phyloP scores from a whole-genome alignment of 2,329 filamentous ascomycete genomes.

The Fusarium incarnatum region DNA sequence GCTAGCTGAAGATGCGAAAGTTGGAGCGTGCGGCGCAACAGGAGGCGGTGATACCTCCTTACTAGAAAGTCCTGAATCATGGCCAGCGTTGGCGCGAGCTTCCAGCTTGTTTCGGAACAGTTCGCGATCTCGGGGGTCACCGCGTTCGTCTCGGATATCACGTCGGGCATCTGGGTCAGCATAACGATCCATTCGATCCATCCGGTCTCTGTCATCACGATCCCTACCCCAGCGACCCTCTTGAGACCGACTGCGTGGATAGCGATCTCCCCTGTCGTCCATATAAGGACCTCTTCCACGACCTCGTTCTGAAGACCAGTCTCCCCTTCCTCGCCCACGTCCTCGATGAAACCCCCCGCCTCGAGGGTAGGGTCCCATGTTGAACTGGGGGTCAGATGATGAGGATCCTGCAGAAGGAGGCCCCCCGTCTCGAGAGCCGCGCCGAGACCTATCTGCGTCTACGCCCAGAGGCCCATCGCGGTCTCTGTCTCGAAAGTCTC shows the following conservation, averaged over 20 bases:
- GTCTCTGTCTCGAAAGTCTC: conserved; percentile 72
- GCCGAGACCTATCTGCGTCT: conserved; percentile 74
- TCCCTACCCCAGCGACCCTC: conserved; percentile 70
- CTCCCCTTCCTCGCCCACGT: conserved; percentile 61
- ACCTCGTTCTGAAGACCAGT: conserved; percentile 60
- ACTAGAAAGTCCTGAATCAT: conserved; percentile 59
- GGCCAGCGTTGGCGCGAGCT: conserved; percentile 58
- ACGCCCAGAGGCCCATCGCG: conserved; percentile 70
- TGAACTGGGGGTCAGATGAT: conserved; percentile 74
- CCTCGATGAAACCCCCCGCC: conserved; percentile 68
- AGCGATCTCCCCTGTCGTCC: conserved; percentile 71
- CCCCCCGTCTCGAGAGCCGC: conserved; percentile 76
- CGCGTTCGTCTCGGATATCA: conserved; percentile 62
- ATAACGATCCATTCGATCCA: conserved; percentile 58
- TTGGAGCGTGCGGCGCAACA: conserved; percentile 67
- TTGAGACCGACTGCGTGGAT: conserved; percentile 74
- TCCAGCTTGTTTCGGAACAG: conserved; percentile 64
- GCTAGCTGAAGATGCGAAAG: conserved; percentile 67
- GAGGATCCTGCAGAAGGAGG: conserved; percentile 78
- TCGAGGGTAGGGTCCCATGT: conserved; percentile 62
- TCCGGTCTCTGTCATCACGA: conserved; percentile 65
- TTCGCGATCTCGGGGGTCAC: conserved; percentile 57
- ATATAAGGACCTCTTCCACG: conserved; percentile 67
- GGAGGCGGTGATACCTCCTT: conserved; percentile 69
- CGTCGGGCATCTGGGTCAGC: conserved; percentile 55